Conservation (phyloP, 2,329 filamentous ascomycete species). For the Cladosporium phlei region DNA sequence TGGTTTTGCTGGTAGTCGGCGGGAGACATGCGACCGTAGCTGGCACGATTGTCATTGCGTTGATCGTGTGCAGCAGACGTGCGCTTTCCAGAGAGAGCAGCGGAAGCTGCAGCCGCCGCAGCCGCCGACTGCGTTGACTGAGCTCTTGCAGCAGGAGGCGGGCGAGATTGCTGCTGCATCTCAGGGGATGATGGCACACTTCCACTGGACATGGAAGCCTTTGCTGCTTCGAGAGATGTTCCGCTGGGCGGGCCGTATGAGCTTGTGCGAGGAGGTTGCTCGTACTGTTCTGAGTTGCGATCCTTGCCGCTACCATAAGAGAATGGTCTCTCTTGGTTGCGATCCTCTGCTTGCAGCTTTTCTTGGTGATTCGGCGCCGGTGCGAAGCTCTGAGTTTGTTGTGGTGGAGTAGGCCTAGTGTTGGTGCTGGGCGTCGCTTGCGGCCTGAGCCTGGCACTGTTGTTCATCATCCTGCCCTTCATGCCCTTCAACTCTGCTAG, state of each 20-base stretch:
- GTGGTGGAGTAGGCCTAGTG: conserved; percentile 42
- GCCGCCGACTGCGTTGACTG: conserved; percentile 49
- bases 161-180: conserved; percentile 37
- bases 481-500: conserved; percentile 77
- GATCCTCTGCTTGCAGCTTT: conserved; percentile 21
- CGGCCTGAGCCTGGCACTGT: conserved; percentile 55
- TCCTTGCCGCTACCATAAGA: conserved; percentile 45
- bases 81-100: conserved; percentile 39
- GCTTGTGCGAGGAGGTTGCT: conserved; percentile 35
- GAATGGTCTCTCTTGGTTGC: conserved; percentile 27
- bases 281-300: conserved; percentile 32
- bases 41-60: conserved; percentile 19
- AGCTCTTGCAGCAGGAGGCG: conserved; percentile 44
- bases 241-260: conserved; percentile 37
- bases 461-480: conserved; percentile 50
- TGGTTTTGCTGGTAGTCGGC: conserved; percentile 30
- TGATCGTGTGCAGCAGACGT: conserved; percentile 36
- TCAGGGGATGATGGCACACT: conserved; percentile 43
- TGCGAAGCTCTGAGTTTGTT: conserved; percentile 35
- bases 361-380: conserved; percentile 34
- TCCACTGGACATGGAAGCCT: conserved; percentile 39
- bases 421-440: conserved; percentile 29
- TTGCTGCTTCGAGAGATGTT: conserved; percentile 45
- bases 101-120: conserved; percentile 45
- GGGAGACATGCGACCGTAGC: conserved; percentile 42